phyloP scores from a whole-genome alignment of 2,329 filamentous ascomycete genomes.

The Elsinoe perseae region DNA sequence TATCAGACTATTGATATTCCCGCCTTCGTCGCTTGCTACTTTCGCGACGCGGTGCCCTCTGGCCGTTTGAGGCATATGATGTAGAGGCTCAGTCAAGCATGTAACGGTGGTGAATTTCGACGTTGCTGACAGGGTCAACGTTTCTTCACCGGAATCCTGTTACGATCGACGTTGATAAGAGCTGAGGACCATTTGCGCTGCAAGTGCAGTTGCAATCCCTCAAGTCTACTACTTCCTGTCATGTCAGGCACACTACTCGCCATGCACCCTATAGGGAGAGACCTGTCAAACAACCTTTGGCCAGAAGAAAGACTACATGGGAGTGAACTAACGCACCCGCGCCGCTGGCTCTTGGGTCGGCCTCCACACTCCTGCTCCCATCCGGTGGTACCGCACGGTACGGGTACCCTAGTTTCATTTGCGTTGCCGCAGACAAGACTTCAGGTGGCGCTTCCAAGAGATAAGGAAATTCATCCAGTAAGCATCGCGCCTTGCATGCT shows the following conservation, averaged over 20 bases:
- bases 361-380: neutral
- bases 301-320: neutral
- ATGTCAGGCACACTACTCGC: neutral
- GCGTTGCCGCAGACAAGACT: neutral
- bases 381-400: conserved; percentile 4
- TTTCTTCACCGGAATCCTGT: neutral
- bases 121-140: neutral
- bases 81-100: neutral
- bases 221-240: neutral
- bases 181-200: neutral
- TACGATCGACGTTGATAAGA: neutral
- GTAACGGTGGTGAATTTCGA: neutral
- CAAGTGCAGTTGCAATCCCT: neutral
- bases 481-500: neutral
- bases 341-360: conserved; percentile 3
- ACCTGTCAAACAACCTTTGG: conserved; percentile 9
- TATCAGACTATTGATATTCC: too few relatives aligned
- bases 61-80: neutral
- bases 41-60: too few relatives aligned
- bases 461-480: conserved; percentile 11
- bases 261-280: neutral
- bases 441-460: conserved; percentile 6
- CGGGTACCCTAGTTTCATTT: conserved; percentile 11
- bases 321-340: neutral
- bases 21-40: too few relatives aligned